Evolutionary conservation across 192 early-diverging fungal genomes (phyloP).

Genomic region (Coemansia aciculifera): DNA sequence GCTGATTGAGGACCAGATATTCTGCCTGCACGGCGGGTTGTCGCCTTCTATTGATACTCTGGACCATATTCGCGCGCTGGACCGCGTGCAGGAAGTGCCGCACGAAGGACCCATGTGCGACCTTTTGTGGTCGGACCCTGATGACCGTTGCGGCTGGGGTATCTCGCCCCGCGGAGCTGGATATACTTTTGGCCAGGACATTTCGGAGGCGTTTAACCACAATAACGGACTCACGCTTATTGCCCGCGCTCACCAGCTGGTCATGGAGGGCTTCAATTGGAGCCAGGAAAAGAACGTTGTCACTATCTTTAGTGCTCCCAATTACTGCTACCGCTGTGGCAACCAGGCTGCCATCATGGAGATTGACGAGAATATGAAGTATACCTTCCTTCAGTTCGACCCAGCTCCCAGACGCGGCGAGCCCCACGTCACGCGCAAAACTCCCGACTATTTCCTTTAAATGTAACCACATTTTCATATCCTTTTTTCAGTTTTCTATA

Average conservation of each 20-base stretch:
- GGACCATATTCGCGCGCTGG: constrained; percentile 93
- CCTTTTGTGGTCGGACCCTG: constrained; percentile 85
- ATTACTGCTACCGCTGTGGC: constrained; percentile 99
- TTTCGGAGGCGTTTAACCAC: constrained; percentile 84
- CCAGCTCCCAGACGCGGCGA: constrained; percentile 96
- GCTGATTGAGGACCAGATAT: constrained; percentile 95
- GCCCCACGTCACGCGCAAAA: constrained; percentile 96
- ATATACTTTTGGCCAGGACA: constrained; percentile 89
- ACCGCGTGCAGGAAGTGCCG: constrained; percentile 91
- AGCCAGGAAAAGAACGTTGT: constrained; percentile 97
- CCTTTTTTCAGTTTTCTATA: constrained; percentile 1
- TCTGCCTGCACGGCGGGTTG: constrained; percentile 98
- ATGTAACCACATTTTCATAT: constrained; percentile 1
- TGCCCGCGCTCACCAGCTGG: constrained; percentile 91
- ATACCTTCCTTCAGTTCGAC: constrained; percentile 98
- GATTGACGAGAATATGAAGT: constrained; percentile 98
- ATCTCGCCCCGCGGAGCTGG: constrained; percentile 85
- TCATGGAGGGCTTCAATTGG: constrained; percentile 99
- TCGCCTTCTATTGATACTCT: constrained; percentile 94
- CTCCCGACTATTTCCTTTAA: constrained; percentile 98
- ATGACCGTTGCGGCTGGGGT: constrained; percentile 86
- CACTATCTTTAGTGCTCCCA: constrained; percentile 98
- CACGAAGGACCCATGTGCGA: constrained; percentile 89
- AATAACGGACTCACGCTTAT: constrained; percentile 97
- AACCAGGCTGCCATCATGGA: constrained; percentile 99